Evolutionary conservation across 2,329 filamentous ascomycete genomes (phyloP).

Genomic region (Rutstroemia sp.): DNA sequence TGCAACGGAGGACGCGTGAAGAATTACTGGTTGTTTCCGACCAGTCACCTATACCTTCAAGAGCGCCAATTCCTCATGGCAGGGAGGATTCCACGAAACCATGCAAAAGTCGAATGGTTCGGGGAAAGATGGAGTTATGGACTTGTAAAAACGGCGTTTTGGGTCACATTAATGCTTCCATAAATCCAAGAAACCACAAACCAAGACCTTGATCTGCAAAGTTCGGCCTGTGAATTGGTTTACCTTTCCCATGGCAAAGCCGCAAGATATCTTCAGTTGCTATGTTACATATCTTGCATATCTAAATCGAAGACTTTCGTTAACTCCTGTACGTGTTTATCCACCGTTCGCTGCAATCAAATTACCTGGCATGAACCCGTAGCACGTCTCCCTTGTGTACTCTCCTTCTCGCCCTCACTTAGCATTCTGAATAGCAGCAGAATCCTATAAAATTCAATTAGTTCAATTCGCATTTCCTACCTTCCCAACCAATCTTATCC

Average conservation of each 20-base stretch:
- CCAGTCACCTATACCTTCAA: not conserved
- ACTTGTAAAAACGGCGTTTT: conserved; percentile 9
- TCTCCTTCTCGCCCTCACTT: not conserved
- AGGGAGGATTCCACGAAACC: not conserved
- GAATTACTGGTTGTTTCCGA: not conserved
- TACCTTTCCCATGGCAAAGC: too few relatives aligned
- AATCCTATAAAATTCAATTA: conserved; percentile 1
- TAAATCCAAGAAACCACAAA: not conserved
- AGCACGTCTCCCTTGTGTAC: too few relatives aligned
- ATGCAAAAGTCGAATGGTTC: conserved; percentile 2
- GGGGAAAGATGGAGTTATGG: conserved; percentile 7
- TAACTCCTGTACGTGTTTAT: not conserved
- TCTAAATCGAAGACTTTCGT: not conserved
- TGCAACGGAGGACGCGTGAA: not conserved
- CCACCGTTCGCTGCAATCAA: too few relatives aligned
- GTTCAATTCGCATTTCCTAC: not conserved
- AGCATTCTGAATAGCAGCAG: conserved; percentile 6
- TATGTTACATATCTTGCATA: not conserved
- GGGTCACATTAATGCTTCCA: conserved; percentile 7
- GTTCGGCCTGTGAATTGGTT: too few relatives aligned
- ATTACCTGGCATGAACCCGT: not conserved
- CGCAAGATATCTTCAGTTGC: too few relatives aligned
- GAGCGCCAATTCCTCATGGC: not conserved
- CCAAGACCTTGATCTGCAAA: too few relatives aligned
- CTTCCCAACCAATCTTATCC: not conserved